Percentiles rank a stretch among this genome's conserved stretches.
Conservation (phyloP, 106 monocot genomes). For the Gastrodia elata region DNA sequence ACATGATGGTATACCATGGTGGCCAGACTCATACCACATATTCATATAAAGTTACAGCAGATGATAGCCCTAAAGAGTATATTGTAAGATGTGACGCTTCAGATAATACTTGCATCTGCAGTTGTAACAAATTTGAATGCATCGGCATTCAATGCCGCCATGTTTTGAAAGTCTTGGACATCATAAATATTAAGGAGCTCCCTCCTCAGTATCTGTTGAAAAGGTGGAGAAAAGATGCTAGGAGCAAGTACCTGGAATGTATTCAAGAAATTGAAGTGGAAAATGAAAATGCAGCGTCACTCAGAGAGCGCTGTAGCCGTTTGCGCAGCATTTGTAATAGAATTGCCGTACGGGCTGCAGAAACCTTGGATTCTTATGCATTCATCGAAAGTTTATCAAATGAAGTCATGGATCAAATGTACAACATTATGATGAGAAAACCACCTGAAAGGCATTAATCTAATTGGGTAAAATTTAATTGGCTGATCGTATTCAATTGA, state of each 20-base stretch:
- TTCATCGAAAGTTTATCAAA: constrained; percentile 25
- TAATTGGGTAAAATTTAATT: constrained; percentile 10
- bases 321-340: constrained; percentile 24
- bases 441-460: constrained; percentile 14
- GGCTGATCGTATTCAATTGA: not conserved
- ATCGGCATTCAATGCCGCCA: constrained; percentile 29
- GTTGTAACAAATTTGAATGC: constrained; percentile 28
- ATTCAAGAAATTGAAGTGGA: constrained; percentile 7
- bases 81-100: constrained; percentile 21
- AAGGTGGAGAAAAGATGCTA: constrained; percentile 30
- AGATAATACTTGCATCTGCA: constrained; percentile 12
- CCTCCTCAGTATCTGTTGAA: constrained; percentile 18
- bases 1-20: constrained; percentile 15
- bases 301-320: constrained; percentile 15
- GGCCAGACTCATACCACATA: constrained; percentile 11
- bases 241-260: not conserved
- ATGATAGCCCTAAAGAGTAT: constrained; percentile 13
- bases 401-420: constrained; percentile 28
- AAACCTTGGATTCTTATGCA: constrained; percentile 22
- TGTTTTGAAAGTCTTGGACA: constrained; percentile 29
- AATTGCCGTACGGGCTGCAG: constrained; percentile 33
- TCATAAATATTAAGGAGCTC: constrained; percentile 28
- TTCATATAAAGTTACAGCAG: constrained; percentile 18
- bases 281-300: not conserved
- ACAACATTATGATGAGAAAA: constrained; percentile 17